Base-by-base conservation (phyloP, 176 grass and related monocot genomes). In the Elaeis guineensis region DNA sequence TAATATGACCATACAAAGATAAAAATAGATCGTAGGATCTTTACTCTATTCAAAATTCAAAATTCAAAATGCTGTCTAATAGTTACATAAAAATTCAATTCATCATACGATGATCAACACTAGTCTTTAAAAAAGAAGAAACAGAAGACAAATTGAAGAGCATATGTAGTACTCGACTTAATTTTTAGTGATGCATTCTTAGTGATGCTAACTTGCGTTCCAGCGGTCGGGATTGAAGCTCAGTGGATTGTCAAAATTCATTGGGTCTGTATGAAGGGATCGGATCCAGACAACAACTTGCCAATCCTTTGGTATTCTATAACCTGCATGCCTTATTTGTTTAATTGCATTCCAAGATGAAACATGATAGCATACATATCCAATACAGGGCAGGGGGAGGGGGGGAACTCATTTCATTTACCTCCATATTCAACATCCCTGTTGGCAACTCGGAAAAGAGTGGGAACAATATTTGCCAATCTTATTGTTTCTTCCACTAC, bases 151-250 rank as follows among this genome's bases (percentile, higher is more conserved):
- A 44, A 44, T 44, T 3, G 35, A 44, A 3, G 11, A 44, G 2
- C 8, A 12, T 44, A 0, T 3, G 9, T 44, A 3, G 35, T 3
- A 3, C 0, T 44, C 11, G 11, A 44, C 2, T 44, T 44, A 44
- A 44, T n/a, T n/a, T n/a, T n/a, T n/a, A n/a, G n/a, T 44, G 35
- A 2, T 35, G 32, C 8, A 6, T 35, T 35, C 7, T 44, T 44
- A 8, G 35, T 44, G 0, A 14, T 12, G 35, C 35, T 21, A 59
- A 71, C 67, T 77, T 72, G 77, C 69, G 1, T 62, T 58, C 75
- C 74, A 78, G 68, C 75, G 52, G 4, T 74, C 74, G 0, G 75
- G 80, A 64, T 73, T 83, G 75, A 83, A 78, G 16, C n/a, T 60
- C n/a, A 73, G 54, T 17, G 75, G 80, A 66, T 82, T 29, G 0